These are phyloP conservation scores for Lagenidium giganteum DNA, from an alignment of 352 stramenopile species.

Conservation along the genomic window DNA sequence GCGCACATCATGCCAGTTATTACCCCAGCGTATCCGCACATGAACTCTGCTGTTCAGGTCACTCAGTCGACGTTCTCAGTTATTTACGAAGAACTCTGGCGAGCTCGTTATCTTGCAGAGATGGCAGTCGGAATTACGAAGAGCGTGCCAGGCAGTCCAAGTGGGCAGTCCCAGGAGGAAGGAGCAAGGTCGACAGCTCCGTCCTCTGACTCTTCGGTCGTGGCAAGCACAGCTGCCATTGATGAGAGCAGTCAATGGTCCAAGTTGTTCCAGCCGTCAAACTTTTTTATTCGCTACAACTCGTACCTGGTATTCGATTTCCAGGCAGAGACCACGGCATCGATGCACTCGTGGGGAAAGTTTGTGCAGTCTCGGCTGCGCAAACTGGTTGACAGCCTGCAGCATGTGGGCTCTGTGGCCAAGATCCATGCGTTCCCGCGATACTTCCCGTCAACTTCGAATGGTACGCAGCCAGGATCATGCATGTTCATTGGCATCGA, in stretches of 20 bases:
- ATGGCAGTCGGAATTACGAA: slow-evolving; percentile 46
- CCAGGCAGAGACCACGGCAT: slow-evolving; percentile 42
- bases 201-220: not conserved
- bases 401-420: slow-evolving; percentile 52
- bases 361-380: slow-evolving; percentile 77
- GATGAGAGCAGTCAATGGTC: slow-evolving; percentile 34
- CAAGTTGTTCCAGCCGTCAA: slow-evolving; percentile 72
- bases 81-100: slow-evolving; percentile 91
- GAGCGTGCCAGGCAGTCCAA: slow-evolving; percentile 16
- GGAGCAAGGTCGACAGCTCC: too few relatives aligned
- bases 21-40: slow-evolving; percentile 96
- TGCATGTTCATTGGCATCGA: slow-evolving; percentile 84
- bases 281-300: slow-evolving; percentile 82
- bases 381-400: slow-evolving; percentile 72
- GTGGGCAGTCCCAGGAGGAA: too few relatives aligned
- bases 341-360: slow-evolving; percentile 79
- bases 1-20: slow-evolving; percentile 98
- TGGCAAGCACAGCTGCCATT: not conserved
- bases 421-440: slow-evolving; percentile 63
- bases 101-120: slow-evolving; percentile 64
- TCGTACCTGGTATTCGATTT: slow-evolving; percentile 76
- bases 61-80: slow-evolving; percentile 89
- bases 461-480: slow-evolving; percentile 35
- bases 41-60: slow-evolving; percentile 98
- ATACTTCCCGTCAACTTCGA: slow-evolving; percentile 52